These are phyloP conservation scores for Phytopythium montanum DNA, from an alignment of 352 stramenopile genomes.

Conservation along the genomic window DNA sequence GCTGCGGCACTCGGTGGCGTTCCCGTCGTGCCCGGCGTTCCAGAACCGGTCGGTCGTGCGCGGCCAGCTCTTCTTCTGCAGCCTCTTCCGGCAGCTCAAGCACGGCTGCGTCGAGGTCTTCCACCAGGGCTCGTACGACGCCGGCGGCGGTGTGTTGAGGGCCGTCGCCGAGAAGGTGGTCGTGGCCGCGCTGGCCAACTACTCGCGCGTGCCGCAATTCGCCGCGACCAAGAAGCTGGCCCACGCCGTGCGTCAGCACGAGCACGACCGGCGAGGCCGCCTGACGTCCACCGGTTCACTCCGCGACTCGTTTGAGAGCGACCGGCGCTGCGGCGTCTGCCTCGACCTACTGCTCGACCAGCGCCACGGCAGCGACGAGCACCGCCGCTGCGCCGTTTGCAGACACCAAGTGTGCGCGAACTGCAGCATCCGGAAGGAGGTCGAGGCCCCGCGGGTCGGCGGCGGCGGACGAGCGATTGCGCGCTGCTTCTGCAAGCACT, in stretches of 20 bases:
- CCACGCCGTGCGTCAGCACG: conserved; percentile 29
- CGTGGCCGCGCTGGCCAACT: conserved; percentile 35
- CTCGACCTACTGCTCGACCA: conserved; percentile 18
- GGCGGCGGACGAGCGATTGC: conserved; percentile 12
- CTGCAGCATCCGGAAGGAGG: conserved; percentile 51
- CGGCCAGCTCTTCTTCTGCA: conserved; percentile 61
- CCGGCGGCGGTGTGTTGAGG: conserved; percentile 37
- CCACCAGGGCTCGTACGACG: conserved; percentile 55
- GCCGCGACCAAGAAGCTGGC: conserved; percentile 60
- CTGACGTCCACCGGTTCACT: conserved; percentile 28
- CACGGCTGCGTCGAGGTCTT: conserved; percentile 58
- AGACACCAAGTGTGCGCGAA: conserved; percentile 27
- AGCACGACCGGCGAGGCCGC: conserved; percentile 20
- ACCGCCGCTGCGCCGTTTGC: not conserved
- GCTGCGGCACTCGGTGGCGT: conserved; percentile 59
- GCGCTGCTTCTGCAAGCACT: conserved; percentile 61
- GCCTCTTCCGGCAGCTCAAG: conserved; percentile 58
- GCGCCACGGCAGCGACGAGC: conserved; percentile 2
- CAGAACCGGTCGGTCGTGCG: conserved; percentile 53
- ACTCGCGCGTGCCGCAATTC: conserved; percentile 39
- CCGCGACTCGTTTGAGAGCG: conserved; percentile 26
- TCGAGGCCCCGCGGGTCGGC: conserved; percentile 20
- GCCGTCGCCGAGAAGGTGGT: conserved; percentile 42
- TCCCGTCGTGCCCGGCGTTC: conserved; percentile 43
- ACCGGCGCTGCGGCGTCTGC: conserved; percentile 53